Evolutionary conservation across 1,284 basidiomycete genomes (phyloP).

Genomic region (Leccinum griseonigrum): DNA sequence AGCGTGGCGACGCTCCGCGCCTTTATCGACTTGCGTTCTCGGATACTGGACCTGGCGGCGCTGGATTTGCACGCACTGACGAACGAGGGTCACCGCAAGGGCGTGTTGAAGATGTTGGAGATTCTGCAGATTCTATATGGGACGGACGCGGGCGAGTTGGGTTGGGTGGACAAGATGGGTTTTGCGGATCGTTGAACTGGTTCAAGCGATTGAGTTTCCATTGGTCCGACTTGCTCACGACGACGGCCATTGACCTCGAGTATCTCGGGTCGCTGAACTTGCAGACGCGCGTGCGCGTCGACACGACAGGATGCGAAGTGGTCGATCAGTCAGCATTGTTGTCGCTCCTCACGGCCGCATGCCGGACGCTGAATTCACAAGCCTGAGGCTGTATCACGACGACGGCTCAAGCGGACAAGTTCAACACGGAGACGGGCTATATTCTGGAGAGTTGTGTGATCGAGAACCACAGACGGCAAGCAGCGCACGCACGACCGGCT

Average conservation of each 20-base stretch:
- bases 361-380: slow-evolving; percentile 62
- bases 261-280: neutral
- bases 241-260: slow-evolving; percentile 61
- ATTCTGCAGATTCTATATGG: slow-evolving; percentile 29
- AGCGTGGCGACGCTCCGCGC: no score
- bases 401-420: slow-evolving; percentile 41
- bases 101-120: no score
- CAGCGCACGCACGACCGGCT: slow-evolving; percentile 48
- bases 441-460: slow-evolving; percentile 78
- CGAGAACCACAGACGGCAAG: slow-evolving; percentile 79
- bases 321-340: slow-evolving; percentile 75
- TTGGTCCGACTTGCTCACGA: neutral
- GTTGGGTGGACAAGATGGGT: slow-evolving; percentile 41
- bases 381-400: slow-evolving; percentile 56
- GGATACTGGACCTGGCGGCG: no score
- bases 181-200: slow-evolving; percentile 80
- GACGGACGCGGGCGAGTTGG: slow-evolving; percentile 41
- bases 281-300: slow-evolving; percentile 39
- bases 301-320: slow-evolving; percentile 77
- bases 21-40: no score
- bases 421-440: slow-evolving; percentile 70
- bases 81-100: no score
- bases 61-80: no score
- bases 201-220: slow-evolving; percentile 70
- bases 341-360: slow-evolving; percentile 59